Evolutionary conservation across 1,284 basidiomycete species (phyloP).

Genomic region (Microbotryum lychnidis-dioicae): DNA sequence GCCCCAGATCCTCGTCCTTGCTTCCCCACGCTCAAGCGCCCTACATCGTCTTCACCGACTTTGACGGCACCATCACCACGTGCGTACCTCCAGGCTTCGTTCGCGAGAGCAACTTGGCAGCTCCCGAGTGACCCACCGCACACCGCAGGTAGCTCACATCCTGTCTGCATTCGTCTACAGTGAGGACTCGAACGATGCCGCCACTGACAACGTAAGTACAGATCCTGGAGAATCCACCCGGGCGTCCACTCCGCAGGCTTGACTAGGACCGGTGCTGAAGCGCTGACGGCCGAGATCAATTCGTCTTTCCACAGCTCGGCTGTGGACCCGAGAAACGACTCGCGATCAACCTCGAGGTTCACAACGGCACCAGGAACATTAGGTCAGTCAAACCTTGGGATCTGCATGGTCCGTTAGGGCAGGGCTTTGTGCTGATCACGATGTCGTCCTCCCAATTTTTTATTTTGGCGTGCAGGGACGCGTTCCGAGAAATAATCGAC

Average conservation of each 20-base stretch:
- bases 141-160: not conserved
- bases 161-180: slow-evolving; percentile 38
- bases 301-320: slow-evolving; percentile 52
- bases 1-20: slow-evolving; percentile 2
- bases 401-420: not conserved
- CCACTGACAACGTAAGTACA: slow-evolving; percentile 11
- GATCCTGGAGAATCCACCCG: too few relatives aligned
- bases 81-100: slow-evolving; percentile 44
- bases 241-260: not conserved
- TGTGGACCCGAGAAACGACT: slow-evolving; percentile 61
- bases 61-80: slow-evolving; percentile 43
- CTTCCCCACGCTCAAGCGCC: slow-evolving; percentile 58
- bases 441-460: too few relatives aligned
- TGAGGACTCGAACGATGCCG: slow-evolving; percentile 70
- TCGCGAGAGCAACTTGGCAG: slow-evolving; percentile 1
- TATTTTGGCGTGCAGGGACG: slow-evolving; percentile 50
- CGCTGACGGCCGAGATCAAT: not conserved
- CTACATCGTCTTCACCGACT: slow-evolving; percentile 80
- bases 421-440: not conserved
- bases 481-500: slow-evolving; percentile 67
- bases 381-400: not conserved
- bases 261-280: not conserved
- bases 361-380: slow-evolving; percentile 60
- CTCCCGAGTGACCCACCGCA: not conserved
- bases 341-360: slow-evolving; percentile 61